Evolutionary conservation across 805 yeast species (phyloP), one percentile per base, ranked within the genome.

Genomic region (Ogataea saltuana): DNA sequence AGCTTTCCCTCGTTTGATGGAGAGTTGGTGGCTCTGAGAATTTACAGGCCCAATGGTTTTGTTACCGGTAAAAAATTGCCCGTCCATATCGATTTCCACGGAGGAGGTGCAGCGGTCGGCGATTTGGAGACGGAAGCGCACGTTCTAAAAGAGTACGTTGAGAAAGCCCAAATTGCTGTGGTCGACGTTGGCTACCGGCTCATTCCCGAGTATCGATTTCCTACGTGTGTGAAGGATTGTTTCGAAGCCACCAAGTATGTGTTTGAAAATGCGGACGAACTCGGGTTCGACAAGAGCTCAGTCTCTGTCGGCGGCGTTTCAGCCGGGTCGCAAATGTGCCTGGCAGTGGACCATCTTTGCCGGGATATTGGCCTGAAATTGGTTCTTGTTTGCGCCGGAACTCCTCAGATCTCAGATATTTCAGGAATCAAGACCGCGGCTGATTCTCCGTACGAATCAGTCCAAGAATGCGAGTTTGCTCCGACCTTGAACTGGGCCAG

Each of bases 91-190:
- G 61, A 61, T 40, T 61, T 54, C 50, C 67, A 63, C 35, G 66
- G 67, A 17, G 67, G 67, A 16, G 67, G 66, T 12, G 60, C 63
- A 41, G 66, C 60, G 10, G 47, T 61, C 23, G 67, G 67, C 11
- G 64, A 57, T 34, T 48, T 61, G 19, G 60, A 60, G 22, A 59
- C 65, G 1, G 67, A 63, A 30, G 44, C 55, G 10, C 64, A 61
- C 29, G 45, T 60, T 7, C 39, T 61, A 34, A 55, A 56, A 35
- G 64, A 61, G 40, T 61, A 56, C 44, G 60, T 53, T 25, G 39
- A 47, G 9, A 38, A 44, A 29, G 56, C 63, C 6, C 45, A 49
- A 16, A 43, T 61, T 32, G 63, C 60, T 8, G 63, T 61, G 15
- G 55, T 61, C 13, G 65, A 63, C 45, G 66, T 61, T 19, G 65